A percentile compares a stretch with the other conserved stretches of the same genome.
Conservation (phyloP, 2,329 filamentous ascomycete species). For the Colletotrichum chlorophyti region DNA sequence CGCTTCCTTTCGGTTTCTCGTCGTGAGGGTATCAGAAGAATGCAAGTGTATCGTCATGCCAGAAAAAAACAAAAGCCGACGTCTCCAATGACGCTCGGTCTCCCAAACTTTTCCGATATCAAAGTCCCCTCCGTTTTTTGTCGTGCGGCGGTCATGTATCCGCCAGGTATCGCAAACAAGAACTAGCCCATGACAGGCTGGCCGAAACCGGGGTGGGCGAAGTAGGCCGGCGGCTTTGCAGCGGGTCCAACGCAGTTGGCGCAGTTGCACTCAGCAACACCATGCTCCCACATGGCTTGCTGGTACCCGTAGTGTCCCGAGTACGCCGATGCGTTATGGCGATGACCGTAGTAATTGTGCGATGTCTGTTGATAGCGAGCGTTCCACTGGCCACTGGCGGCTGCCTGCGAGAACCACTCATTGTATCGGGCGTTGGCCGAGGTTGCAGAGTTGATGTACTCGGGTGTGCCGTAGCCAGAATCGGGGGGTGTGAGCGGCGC, state of each 20-base stretch:
- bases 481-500: conserved; percentile 65
- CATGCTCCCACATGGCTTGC: conserved; percentile 57
- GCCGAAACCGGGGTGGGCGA: conserved; percentile 55
- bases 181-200: conserved; percentile 62
- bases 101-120: conserved; percentile 30
- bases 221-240: conserved; percentile 56
- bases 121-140: conserved; percentile 20
- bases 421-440: conserved; percentile 62
- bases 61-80: conserved; percentile 26
- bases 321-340: conserved; percentile 44
- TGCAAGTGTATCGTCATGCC: conserved; percentile 32
- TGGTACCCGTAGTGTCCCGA: conserved; percentile 52
- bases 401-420: conserved; percentile 59
- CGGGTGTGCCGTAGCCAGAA: conserved; percentile 67
- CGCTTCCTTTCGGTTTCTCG: conserved; percentile 31
- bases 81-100: conserved; percentile 24
- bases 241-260: conserved; percentile 48
- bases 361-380: conserved; percentile 52
- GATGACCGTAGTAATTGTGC: conserved; percentile 45
- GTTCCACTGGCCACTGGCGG: conserved; percentile 50
- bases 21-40: conserved; percentile 32
- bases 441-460: conserved; percentile 62
- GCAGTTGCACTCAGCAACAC: conserved; percentile 57
- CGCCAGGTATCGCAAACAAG: neutral
- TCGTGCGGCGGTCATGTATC: neutral